Conservation (phyloP, 1,284 basidiomycete genomes). For the Phlebopus sp. region DNA sequence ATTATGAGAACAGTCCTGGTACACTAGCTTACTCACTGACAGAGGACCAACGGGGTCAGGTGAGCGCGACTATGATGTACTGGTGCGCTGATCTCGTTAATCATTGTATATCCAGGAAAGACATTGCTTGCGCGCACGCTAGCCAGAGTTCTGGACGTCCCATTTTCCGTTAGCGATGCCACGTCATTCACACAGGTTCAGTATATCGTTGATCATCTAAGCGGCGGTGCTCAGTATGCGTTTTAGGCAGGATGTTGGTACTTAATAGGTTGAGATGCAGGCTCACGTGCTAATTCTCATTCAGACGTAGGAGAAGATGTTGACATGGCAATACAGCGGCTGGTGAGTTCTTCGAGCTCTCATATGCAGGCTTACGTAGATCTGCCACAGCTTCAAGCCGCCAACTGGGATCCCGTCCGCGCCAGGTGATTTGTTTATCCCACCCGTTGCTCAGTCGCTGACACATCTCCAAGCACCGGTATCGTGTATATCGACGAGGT, state of each 20-base stretch:
- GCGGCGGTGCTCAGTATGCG: constrained; percentile 7
- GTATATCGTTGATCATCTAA: constrained; percentile 10
- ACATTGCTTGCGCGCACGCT: constrained; percentile 84
- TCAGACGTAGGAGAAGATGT: constrained; percentile 94
- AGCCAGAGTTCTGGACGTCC: constrained; percentile 84
- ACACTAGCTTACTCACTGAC: constrained; percentile 13
- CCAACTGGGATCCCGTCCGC: constrained; percentile 82
- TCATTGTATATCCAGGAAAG: constrained; percentile 56
- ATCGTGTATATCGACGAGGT: constrained; percentile 97
- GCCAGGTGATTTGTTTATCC: constrained; percentile 52
- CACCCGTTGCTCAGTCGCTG: not conserved
- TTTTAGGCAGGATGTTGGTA: constrained; percentile 73
- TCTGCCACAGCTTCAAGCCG: constrained; percentile 66
- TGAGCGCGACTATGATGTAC: constrained; percentile 25
- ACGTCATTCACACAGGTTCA: constrained; percentile 77
- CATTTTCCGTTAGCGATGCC: constrained; percentile 87
- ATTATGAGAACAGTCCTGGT: constrained; percentile 2
- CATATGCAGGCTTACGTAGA: not conserved
- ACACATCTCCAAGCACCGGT: constrained; percentile 56
- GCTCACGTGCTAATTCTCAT: constrained; percentile 12
- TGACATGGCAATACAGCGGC: constrained; percentile 81
- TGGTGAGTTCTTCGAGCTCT: constrained; percentile 45
- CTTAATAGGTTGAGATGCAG: constrained; percentile 4
- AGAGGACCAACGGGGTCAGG: constrained; percentile 84
- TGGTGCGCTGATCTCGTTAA: constrained; percentile 3